Conservation (phyloP, 192 early-diverging fungal species). For the Umbelopsis sp. region DNA sequence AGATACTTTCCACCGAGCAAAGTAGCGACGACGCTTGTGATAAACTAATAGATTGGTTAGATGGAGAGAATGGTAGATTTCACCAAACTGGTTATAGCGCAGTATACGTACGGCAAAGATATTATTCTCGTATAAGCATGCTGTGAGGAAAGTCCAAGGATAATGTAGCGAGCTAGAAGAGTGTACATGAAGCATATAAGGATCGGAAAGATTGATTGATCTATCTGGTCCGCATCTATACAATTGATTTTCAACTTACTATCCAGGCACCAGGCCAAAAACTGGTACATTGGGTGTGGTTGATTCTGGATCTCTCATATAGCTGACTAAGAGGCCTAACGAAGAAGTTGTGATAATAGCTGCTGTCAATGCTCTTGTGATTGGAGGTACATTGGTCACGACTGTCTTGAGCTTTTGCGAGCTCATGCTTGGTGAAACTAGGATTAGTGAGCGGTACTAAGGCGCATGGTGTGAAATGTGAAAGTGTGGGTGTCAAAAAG, state of each 20-base stretch:
- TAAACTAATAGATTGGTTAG: conserved; percentile 33
- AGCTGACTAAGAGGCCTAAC: conserved; percentile 23
- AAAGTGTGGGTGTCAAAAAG: background rate
- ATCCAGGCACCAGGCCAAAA: conserved; percentile 41
- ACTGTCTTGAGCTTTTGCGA: conserved; percentile 23
- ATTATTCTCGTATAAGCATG: conserved; percentile 58
- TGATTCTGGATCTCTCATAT: conserved; percentile 23
- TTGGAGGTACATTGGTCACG: conserved; percentile 46
- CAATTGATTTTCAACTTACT: conserved; percentile 22
- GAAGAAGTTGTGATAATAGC: conserved; percentile 36
- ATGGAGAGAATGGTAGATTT: background rate
- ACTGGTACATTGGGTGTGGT: conserved; percentile 16
- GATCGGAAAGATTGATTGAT: background rate
- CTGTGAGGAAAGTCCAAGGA: conserved; percentile 65
- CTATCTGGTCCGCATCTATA: background rate
- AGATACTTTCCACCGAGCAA: conserved; percentile 75
- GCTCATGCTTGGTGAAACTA: background rate
- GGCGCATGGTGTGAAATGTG: background rate
- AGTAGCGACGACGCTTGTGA: conserved; percentile 42
- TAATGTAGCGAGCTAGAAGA: conserved; percentile 17
- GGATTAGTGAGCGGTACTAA: background rate
- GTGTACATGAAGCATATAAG: background rate
- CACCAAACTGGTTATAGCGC: background rate
- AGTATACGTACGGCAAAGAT: conserved; percentile 44
- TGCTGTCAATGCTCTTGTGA: conserved; percentile 46